Evolutionary conservation across 352 stramenopile species (phyloP).

Genomic region (Globisporangium emineosum): DNA sequence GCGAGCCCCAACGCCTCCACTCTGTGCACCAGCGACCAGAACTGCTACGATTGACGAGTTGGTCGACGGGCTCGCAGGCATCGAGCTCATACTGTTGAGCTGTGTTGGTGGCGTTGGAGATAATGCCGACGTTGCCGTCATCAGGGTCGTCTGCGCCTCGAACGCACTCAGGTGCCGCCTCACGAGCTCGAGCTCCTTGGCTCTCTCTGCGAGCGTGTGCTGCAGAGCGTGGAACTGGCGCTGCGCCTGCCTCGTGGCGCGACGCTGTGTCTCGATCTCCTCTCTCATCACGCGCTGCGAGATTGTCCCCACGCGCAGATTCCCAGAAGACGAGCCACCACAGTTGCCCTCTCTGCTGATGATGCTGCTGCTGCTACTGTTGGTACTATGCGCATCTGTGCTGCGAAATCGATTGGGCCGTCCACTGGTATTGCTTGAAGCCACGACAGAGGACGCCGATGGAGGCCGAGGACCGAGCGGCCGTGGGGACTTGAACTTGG

Average conservation of each 20-base stretch:
- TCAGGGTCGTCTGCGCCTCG: slow-evolving; percentile 4
- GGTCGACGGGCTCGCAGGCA: not conserved
- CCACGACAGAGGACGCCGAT: not conserved
- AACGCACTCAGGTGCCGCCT: slow-evolving; percentile 35
- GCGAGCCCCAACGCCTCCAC: slow-evolving; percentile 1
- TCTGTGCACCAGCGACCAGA: slow-evolving; percentile 9
- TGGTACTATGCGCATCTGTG: not conserved
- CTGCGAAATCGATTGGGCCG: not conserved
- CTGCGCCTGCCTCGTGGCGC: slow-evolving; percentile 40
- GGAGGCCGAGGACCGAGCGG: slow-evolving; percentile 6
- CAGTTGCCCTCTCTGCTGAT: too few species aligned
- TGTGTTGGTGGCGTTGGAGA: not conserved
- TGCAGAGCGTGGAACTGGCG: slow-evolving; percentile 43
- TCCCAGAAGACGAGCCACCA: not conserved
- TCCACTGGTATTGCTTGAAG: slow-evolving; percentile 3
- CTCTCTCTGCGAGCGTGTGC: slow-evolving; percentile 25
- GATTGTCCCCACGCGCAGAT: slow-evolving; percentile 15
- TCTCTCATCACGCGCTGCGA: slow-evolving; percentile 43
- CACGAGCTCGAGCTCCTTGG: slow-evolving; percentile 37
- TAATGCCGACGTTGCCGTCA: too few species aligned
- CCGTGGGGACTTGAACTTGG: slow-evolving; percentile 14
- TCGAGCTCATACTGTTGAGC: not conserved
- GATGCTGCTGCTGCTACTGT: not conserved
- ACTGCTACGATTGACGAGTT: not conserved
- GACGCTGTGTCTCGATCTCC: slow-evolving; percentile 54